Conservation (phyloP, 140 eudicot genomes). For the Ambrosia hybrid region DNA sequence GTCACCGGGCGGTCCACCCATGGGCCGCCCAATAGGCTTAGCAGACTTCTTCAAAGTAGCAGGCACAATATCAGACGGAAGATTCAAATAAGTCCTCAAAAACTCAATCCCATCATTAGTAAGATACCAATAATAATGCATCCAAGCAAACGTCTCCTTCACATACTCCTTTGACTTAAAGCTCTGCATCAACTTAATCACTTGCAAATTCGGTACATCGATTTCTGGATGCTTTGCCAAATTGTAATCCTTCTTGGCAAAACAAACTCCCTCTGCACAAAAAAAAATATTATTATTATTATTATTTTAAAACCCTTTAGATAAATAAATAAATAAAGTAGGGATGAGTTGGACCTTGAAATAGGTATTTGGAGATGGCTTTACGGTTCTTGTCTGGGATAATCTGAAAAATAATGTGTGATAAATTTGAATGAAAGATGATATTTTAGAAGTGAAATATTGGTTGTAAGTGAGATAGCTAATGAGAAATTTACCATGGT, state of each 20-base stretch:
- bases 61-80: slow-evolving; percentile 86
- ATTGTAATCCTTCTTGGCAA: slow-evolving; percentile 81
- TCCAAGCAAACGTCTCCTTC: slow-evolving; percentile 88
- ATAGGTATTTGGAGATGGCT: slow-evolving; percentile 83
- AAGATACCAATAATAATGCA: slow-evolving; percentile 88
- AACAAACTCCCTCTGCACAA: slow-evolving; percentile 79
- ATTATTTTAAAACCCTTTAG: neutral
- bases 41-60: slow-evolving; percentile 82
- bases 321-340: no score
- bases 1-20: slow-evolving; percentile 87
- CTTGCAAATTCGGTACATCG: slow-evolving; percentile 87
- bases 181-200: slow-evolving; percentile 94
- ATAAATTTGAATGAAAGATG: neutral
- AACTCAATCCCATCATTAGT: slow-evolving; percentile 91
- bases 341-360: slow-evolving; percentile 56
- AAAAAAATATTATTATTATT: neutral
- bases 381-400: slow-evolving; percentile 80
- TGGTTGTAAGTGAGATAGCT: no score
- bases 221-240: slow-evolving; percentile 86
- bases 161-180: slow-evolving; percentile 92
- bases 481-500: slow-evolving; percentile 28
- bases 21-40: slow-evolving; percentile 70
- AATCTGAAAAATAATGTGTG: slow-evolving; percentile 40
- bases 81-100: slow-evolving; percentile 74
- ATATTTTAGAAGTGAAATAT: no score